Base-by-base conservation (phyloP, 1,284 basidiomycete genomes). In the Somion occarium region DNA sequence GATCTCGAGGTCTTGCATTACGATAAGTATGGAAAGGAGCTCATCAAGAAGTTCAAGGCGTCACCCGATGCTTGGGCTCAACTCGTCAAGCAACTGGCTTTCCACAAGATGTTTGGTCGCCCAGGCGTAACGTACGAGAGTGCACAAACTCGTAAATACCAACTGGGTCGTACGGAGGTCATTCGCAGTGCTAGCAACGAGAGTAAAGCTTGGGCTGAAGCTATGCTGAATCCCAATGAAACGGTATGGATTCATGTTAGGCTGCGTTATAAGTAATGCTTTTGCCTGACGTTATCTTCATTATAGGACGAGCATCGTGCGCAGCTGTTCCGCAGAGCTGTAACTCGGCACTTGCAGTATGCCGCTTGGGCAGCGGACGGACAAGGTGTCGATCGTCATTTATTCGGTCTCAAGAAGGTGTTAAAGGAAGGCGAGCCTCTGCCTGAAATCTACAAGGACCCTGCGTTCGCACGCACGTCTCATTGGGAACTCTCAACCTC, bases 31-130 rank as follows among this genome's bases (percentile, higher is more conserved):
- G 96, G 96, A 55, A 96, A 97, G 72, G 77, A 83, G 56, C 71
- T 81, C 51, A 94, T 97, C 74, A 98, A 98, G 75, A 80, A 79
- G 58, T 88, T 85, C 80, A 91, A 90, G 67, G 79, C 84, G 44
- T 95, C 92, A 1, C 96, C 97, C 0, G 96, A 99, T 65, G 92
- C 92, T 15, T 96, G 93, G 86, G 92, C 81, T 9, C 96, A 99
- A 73, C 80, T 98, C 57, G 85, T 93, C 59, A 97, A 97, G 74
- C 96, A 98, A 70, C 83, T 98, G 42, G 96, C 95, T 19, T 97
- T 91, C 75, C 86, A 88, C 70, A 93, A 93, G 71, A 83, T 97
- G 78, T 81, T 78, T 62, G 78, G 79, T 22, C 80, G 91, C 20
- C 85, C 89, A 3, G 89, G 83, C 2, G 85, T 93, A 38, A 91